These are phyloP conservation scores for Sugiyamaella marilandica DNA, from an alignment of 805 yeast species.

Conservation along the genomic window DNA sequence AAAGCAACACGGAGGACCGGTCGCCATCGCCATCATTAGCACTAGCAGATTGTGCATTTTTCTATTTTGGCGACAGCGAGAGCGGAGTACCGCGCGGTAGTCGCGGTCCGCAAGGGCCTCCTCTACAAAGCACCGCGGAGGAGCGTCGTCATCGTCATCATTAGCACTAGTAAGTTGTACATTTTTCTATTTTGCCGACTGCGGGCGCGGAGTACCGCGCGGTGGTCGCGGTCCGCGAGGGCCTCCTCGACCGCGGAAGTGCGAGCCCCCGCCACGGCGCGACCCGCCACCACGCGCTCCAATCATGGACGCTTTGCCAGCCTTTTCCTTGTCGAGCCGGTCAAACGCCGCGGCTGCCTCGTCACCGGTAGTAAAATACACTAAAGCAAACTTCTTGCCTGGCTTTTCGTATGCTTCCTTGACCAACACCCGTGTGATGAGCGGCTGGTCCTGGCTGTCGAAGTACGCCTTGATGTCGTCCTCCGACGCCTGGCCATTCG, in stretches of 20 bases:
- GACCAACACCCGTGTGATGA: conserved; percentile 30
- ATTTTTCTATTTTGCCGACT: neutral
- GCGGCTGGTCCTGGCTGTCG: conserved; percentile 30
- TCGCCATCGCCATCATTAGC: too few relatives aligned
- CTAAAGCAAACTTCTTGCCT: conserved; percentile 35
- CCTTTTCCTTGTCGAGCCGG: conserved; percentile 30
- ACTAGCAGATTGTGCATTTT: too few relatives aligned
- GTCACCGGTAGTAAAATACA: conserved; percentile 34
- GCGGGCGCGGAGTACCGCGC: neutral
- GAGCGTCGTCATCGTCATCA: too few relatives aligned
- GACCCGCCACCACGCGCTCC: neutral
- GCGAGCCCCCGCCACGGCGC: neutral
- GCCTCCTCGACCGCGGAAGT: conserved; percentile 8
- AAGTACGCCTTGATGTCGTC: conserved; percentile 31
- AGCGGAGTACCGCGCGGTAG: neutral
- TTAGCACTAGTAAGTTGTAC: too few relatives aligned
- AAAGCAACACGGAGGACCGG: too few relatives aligned
- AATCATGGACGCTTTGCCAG: conserved; percentile 29
- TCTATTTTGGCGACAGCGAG: neutral
- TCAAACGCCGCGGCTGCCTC: conserved; percentile 34
- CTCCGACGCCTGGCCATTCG: conserved; percentile 33
- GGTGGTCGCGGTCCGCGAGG: conserved; percentile 4
- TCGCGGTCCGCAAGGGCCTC: conserved; percentile 4
- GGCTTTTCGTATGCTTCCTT: conserved; percentile 23
- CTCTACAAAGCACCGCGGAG: too few relatives aligned